phyloP scores from a whole-genome alignment of 352 stramenopile species.

The Pythium rhizo-oryzae region DNA sequence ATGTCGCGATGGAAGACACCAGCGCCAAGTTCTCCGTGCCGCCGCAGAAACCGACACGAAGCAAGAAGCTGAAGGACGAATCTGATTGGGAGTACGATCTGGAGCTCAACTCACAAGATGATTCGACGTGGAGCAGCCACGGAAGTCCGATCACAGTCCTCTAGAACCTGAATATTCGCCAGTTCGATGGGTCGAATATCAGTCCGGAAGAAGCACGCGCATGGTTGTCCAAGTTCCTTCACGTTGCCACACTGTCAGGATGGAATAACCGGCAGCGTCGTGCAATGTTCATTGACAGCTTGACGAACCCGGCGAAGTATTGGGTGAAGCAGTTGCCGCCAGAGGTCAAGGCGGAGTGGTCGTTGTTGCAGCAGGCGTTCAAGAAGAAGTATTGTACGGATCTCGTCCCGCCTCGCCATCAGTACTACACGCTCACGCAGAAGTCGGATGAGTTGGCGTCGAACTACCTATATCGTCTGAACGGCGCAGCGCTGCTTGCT shows the following conservation, averaged over 20 bases:
- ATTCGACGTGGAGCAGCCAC: too few species aligned
- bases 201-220: background rate
- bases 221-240: conserved; percentile 10
- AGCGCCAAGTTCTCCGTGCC: too few species aligned
- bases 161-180: too few species aligned
- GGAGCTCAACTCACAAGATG: too few species aligned
- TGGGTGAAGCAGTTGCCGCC: conserved; percentile 18
- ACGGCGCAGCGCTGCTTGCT: conserved; percentile 5
- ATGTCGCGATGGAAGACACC: too few species aligned
- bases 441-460: conserved; percentile 20
- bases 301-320: conserved; percentile 11
- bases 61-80: too few species aligned
- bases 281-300: conserved; percentile 2
- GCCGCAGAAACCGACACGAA: too few species aligned
- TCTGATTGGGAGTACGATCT: too few species aligned
- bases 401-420: background rate
- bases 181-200: background rate
- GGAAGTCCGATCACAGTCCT: too few species aligned
- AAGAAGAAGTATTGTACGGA: conserved; percentile 21
- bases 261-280: background rate
- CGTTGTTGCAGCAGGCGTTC: conserved; percentile 5
- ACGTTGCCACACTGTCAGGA: conserved; percentile 9
- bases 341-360: too few species aligned
- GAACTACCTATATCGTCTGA: conserved; percentile 30
- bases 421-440: conserved; percentile 24